Evolutionary conservation across 306 rosid species (phyloP), one percentile per base, ranked within the genome.

Genomic region (Boehmeria nivea): DNA sequence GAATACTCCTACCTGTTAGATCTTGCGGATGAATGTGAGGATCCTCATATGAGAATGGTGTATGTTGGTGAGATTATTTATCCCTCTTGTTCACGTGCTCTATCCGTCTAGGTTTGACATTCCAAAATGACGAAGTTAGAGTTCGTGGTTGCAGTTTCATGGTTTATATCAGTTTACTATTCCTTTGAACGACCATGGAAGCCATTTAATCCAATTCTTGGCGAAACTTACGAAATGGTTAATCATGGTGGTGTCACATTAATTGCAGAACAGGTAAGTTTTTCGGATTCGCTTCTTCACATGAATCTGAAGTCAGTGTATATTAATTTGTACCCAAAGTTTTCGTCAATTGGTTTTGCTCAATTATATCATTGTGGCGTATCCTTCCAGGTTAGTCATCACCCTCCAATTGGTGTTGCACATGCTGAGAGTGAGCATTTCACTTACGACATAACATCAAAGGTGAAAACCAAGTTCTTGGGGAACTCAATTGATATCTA

Each of bases 161-260:
- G 95, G 95, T 89, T 93, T 59, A 81, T 89, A 83, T 89, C 95
- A 14, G 88, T 83, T 54, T 89, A 89, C 67, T 83, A 63, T 61
- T 95, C 94, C 6, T 83, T 75, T 65, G 94, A 89, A 68, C 71
- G 97, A 69, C 82, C 94, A 31, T 89, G 95, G 97, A 89, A 89
- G 78, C 97, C 95, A 60, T 89, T 86, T 68, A 89, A 89, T 79
- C 97, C 97, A 53, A 89, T 89, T 61, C 94, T 89, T 45, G 97
- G 95, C 52, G 95, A 89, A 73, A 89, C 95, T 40, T 89, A 81
- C 66, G 97, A 89, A 76, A 34, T 89, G 86, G 75, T 16, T 57
- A 83, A 86, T 74, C 88, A 89, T 21, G 69, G 50, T 37, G 97
- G 94, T 52, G 23, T 86, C 61, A 57, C 88, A 72, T 86, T 89